Conservation (phyloP, 495 filamentous ascomycete species). For the Mytilinidion resinicola region DNA sequence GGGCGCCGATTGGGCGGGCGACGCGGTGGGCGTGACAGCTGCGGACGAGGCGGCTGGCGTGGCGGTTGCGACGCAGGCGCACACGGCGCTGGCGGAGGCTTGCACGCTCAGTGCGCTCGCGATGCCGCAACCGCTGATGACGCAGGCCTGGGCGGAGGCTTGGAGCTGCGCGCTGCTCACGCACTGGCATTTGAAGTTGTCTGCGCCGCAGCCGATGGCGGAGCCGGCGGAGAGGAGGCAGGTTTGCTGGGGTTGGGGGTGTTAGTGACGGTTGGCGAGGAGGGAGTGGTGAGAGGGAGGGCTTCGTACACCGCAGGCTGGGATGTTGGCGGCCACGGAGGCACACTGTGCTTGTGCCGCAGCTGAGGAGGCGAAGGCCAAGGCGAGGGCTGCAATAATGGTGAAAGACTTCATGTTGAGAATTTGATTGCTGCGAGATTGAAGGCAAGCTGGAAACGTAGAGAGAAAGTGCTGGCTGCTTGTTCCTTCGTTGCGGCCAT, state of each 20-base stretch:
- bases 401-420: slow-evolving; percentile 4
- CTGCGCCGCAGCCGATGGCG: slow-evolving; percentile 46
- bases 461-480: slow-evolving; percentile 1
- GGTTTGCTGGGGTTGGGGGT: slow-evolving; percentile 3
- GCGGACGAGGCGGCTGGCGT: not conserved
- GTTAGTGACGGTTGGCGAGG: not conserved
- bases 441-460: not conserved
- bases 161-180: not conserved
- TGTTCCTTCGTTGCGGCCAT: not conserved
- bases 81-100: not conserved
- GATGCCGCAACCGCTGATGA: not conserved
- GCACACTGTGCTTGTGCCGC: not conserved
- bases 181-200: not conserved
- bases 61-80: not conserved
- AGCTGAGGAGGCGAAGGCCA: not conserved
- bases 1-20: not conserved
- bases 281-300: not conserved
- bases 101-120: not conserved
- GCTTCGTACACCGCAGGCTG: slow-evolving; percentile 3
- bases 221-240: slow-evolving; percentile 47
- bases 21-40: not conserved
- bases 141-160: not conserved
- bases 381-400: not conserved
- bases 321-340: not conserved
- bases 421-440: not conserved